Evolutionary conservation across 345 rosid species (phyloP).

Genomic region (Trapa incisa): DNA sequence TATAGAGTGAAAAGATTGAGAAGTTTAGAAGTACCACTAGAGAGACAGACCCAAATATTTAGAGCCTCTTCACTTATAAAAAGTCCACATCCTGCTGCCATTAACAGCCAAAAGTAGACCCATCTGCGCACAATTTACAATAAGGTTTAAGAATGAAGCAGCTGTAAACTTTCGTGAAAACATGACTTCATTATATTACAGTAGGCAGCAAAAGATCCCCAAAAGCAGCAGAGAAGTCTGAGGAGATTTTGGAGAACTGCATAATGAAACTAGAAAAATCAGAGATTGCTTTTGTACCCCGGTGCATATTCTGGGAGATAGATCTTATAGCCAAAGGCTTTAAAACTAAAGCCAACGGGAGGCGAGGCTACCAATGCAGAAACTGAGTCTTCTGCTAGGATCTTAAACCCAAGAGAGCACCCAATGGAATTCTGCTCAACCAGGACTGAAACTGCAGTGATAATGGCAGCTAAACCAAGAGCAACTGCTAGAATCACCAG

Average conservation of each 20-base stretch:
- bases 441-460: slow-evolving; percentile 32
- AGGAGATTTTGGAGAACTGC: neutral
- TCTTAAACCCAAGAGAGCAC: slow-evolving; percentile 41
- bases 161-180: neutral
- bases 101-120: slow-evolving; percentile 87
- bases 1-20: neutral
- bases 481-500: slow-evolving; percentile 40
- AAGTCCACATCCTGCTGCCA: slow-evolving; percentile 87
- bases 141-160: neutral
- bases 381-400: slow-evolving; percentile 33
- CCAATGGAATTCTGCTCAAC: slow-evolving; percentile 27
- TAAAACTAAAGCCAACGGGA: slow-evolving; percentile 49
- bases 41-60: slow-evolving; percentile 90
- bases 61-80: slow-evolving; percentile 87
- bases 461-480: slow-evolving; percentile 39
- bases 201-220: neutral
- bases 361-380: slow-evolving; percentile 27
- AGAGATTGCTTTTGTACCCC: slow-evolving; percentile 28
- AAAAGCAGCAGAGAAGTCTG: neutral
- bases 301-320: slow-evolving; percentile 68
- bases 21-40: slow-evolving; percentile 40
- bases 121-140: slow-evolving; percentile 30
- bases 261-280: neutral
- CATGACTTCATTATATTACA: neutral
- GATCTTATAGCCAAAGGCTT: slow-evolving; percentile 60